Percentiles rank a stretch among this genome's conserved stretches.
phyloP scores from a whole-genome alignment of 2,329 filamentous ascomycete genomes.

The Hymenoscyphus albidus region DNA sequence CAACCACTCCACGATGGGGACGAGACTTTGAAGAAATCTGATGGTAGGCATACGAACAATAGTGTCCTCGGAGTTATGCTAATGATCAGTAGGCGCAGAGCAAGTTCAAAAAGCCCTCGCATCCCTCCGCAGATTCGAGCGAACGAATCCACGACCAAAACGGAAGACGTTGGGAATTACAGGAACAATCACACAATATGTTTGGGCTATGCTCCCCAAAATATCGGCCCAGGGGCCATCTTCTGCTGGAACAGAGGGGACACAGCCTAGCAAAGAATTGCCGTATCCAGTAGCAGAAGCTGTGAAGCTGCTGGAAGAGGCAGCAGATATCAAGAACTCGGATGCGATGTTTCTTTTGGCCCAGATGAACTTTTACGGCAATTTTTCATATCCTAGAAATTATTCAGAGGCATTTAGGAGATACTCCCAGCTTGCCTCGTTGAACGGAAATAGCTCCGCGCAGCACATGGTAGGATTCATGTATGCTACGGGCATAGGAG shows the following conservation, averaged over 20 bases:
- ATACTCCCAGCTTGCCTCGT: conserved; percentile 72
- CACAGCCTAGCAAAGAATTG: conserved; percentile 38
- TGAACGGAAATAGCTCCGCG: conserved; percentile 83
- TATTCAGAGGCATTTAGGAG: conserved; percentile 74
- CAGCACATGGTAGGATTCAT: conserved; percentile 95
- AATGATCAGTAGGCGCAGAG: conserved; percentile 30
- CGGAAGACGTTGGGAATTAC: conserved; percentile 54
- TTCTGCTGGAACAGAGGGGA: conserved; percentile 19
- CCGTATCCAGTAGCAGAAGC: conserved; percentile 52
- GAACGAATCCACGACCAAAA: conserved; percentile 30
- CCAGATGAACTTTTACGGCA: conserved; percentile 95
- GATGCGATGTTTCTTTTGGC: conserved; percentile 88
- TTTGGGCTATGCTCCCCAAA: conserved; percentile 57
- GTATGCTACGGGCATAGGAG: conserved; percentile 88
- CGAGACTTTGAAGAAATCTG: conserved; percentile 22
- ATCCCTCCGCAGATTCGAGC: conserved; percentile 34
- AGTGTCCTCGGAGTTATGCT: conserved; percentile 15
- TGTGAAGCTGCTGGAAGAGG: conserved; percentile 54
- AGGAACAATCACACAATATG: conserved; percentile 56
- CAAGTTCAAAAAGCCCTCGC: conserved; percentile 37
- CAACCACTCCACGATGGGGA: conserved; percentile 26
- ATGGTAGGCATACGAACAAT: conserved; percentile 21
- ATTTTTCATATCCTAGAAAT: conserved; percentile 81
- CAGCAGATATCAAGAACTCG: conserved; percentile 54
- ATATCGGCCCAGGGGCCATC: conserved; percentile 62